These are phyloP conservation scores for Paramecium sexaurelia DNA, from an alignment of 73 alveolate genomes.

Conservation along the genomic window DNA sequence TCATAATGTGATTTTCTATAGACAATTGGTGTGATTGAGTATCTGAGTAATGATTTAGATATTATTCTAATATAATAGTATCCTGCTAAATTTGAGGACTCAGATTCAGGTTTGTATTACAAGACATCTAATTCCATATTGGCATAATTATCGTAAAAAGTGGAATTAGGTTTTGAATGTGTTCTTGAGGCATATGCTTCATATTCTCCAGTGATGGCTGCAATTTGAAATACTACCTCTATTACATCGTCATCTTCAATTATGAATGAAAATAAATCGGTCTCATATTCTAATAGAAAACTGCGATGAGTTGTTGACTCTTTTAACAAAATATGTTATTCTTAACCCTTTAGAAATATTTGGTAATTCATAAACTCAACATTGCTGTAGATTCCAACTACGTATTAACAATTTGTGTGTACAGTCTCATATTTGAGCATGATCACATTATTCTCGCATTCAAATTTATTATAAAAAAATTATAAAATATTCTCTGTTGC, in stretches of 20 bases:
- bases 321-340: not conserved
- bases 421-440: not conserved
- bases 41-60: not conserved
- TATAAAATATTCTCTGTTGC: not conserved
- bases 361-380: not conserved
- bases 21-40: not conserved
- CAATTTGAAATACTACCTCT: not conserved
- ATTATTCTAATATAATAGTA: not conserved
- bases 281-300: not conserved
- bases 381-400: not conserved
- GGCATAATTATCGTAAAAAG: not conserved
- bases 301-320: not conserved
- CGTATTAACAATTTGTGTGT: not conserved
- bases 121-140: conserved; percentile 28
- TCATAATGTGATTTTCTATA: not conserved
- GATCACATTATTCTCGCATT: not conserved
- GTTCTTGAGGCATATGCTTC: not conserved
- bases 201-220: conserved; percentile 31
- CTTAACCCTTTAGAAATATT: not conserved
- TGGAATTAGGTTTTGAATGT: not conserved
- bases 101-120: not conserved
- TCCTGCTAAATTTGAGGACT: not conserved
- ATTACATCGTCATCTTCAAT: not conserved
- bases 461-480: not conserved
- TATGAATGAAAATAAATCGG: not conserved